phyloP scores from a whole-genome alignment of 257 asterid species.

The Marsdenia floribunda region DNA sequence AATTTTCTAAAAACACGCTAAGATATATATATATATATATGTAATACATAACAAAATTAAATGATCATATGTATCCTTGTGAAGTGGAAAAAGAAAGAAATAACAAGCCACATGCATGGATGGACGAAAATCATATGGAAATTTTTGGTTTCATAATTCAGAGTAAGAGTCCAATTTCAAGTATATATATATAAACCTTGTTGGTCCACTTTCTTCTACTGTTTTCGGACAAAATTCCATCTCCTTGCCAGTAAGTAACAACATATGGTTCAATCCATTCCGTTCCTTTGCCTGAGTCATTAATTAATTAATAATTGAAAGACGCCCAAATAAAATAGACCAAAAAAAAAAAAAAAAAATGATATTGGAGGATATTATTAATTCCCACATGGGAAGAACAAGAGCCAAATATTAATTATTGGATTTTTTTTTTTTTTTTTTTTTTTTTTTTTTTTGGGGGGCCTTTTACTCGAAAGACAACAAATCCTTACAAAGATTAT shows the following conservation, averaged over 20 bases:
- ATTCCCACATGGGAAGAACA: background rate
- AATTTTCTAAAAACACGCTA: background rate
- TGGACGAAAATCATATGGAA: slow-evolving; percentile 2
- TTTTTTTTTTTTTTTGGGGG: no score
- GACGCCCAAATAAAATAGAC: no score
- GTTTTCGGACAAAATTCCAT: background rate
- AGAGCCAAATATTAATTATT: no score
- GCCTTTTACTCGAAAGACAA: background rate
- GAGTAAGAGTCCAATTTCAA: background rate
- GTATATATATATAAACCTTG: background rate
- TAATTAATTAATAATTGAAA: no score
- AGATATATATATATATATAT: no score
- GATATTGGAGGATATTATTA: no score
- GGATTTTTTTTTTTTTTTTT: background rate
- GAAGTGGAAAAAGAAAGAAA: slow-evolving; percentile 13
- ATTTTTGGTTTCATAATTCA: background rate
- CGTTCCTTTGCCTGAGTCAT: no score
- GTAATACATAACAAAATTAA: no score
- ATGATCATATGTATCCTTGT: slow-evolving; percentile 15
- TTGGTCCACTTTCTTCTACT: slow-evolving; percentile 10
- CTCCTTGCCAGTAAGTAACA: no score
- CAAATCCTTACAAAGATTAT: background rate
- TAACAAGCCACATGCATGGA: slow-evolving; percentile 16
- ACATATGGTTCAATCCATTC: no score
- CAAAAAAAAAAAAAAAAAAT: no score